phyloP scores from a whole-genome alignment of 768 basidiomycete genomes.

The Lactarius quietus region DNA sequence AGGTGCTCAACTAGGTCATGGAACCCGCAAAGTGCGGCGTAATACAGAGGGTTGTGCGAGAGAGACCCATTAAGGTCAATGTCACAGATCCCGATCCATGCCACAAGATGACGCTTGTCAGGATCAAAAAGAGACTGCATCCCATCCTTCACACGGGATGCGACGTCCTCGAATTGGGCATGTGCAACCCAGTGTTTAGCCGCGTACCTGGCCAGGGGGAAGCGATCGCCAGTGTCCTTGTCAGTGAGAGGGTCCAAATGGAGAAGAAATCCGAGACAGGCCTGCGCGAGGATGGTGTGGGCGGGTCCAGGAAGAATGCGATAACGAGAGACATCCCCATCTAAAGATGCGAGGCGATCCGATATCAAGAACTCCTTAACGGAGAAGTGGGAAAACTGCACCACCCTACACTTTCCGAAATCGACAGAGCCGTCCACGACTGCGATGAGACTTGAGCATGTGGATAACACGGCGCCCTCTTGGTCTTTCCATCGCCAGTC shows the following conservation, averaged over 20 bases:
- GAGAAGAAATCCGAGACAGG: not conserved
- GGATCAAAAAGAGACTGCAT: not conserved
- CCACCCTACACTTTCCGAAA: not conserved
- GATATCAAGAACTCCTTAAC: conserved; percentile 9
- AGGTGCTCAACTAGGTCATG: too few species aligned
- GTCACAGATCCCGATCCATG: too few species aligned
- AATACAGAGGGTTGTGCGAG: too few species aligned
- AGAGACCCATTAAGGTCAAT: too few species aligned
- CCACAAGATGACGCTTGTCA: not conserved
- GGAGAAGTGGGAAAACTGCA: conserved; percentile 5
- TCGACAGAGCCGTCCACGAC: not conserved
- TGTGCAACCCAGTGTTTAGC: not conserved
- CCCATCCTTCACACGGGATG: not conserved
- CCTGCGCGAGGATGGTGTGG: not conserved
- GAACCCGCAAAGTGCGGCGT: too few species aligned
- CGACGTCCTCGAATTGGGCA: not conserved
- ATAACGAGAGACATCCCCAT: not conserved
- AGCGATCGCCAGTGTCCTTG: not conserved
- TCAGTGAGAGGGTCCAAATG: not conserved
- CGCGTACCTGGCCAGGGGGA: not conserved
- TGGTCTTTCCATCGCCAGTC: not conserved
- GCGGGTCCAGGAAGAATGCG: not conserved
- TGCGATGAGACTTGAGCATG: not conserved
- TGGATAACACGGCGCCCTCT: not conserved
- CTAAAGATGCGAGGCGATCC: not conserved